A percentile compares a stretch with the other conserved stretches of the same genome.
These are phyloP conservation scores for Phlyctochytrium arcticum DNA, from an alignment of 192 early-diverging fungal species.

Conservation along the genomic window DNA sequence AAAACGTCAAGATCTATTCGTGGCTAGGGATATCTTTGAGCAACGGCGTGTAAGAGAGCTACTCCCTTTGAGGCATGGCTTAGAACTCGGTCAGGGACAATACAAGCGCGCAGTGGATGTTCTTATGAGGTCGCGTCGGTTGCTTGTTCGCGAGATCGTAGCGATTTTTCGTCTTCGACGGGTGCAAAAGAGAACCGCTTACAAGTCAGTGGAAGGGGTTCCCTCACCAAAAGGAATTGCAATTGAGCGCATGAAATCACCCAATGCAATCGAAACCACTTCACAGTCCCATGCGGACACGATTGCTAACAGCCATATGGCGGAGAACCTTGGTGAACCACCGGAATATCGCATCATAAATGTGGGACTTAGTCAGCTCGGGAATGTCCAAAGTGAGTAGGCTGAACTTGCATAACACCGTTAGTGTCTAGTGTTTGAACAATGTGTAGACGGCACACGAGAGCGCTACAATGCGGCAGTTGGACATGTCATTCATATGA, in stretches of 20 bases:
- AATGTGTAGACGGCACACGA: slow-evolving; percentile 27
- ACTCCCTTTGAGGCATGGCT: too few relatives aligned
- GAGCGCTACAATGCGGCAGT: slow-evolving; percentile 48
- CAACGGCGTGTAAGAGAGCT: too few relatives aligned
- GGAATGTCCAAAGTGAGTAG: slow-evolving; percentile 34
- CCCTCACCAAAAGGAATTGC: neutral
- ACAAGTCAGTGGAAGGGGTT: neutral
- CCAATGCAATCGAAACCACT: too few relatives aligned
- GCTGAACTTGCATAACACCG: neutral
- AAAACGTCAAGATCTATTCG: neutral
- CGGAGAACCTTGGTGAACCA: too few relatives aligned
- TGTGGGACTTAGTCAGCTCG: slow-evolving; percentile 33
- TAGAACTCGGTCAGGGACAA: neutral
- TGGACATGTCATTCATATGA: slow-evolving; percentile 40
- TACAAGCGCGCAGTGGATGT: slow-evolving; percentile 12
- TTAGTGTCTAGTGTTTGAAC: too few relatives aligned
- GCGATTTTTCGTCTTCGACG: slow-evolving; percentile 34
- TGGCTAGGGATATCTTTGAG: too few relatives aligned
- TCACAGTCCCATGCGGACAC: too few relatives aligned
- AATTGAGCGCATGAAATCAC: neutral
- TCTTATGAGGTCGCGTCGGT: slow-evolving; percentile 17
- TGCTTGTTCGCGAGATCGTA: slow-evolving; percentile 42
- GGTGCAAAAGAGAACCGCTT: too few relatives aligned
- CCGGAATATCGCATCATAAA: slow-evolving; percentile 47
- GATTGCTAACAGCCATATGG: too few relatives aligned